Base-by-base conservation (phyloP, 2,329 filamentous ascomycete genomes). In the Ophiosphaerella herpotricha region DNA sequence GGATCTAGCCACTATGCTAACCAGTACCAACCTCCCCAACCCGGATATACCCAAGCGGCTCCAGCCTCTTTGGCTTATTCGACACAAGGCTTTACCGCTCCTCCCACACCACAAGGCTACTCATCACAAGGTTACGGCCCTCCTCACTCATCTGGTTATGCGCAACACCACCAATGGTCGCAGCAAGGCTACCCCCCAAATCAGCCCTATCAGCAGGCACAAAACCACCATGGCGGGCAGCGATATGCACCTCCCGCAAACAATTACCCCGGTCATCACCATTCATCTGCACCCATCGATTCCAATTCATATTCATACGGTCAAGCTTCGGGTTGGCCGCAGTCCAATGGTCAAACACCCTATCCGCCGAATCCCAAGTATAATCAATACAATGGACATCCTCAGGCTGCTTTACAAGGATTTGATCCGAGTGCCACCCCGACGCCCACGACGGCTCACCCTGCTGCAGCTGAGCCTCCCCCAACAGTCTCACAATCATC, bases 361-460 rank as follows among this genome's bases (percentile, higher is more conserved):
- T 63, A 65, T 46, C 58, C 56, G 13, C 39, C 52, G 16, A 56
- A 47, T 29, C 51, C 33, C 23, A 55, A 63, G 5, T 53, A 65
- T 35, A 58, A 48, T 40, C 36, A 56, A 11, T 58, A 61, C 34
- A 47, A 48, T 44, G 56, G 46, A 9, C 48, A 52, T 14, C 45
- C 56, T 35, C 26, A 47, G 9, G 43, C 46, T 29, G 36, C 40
- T 36, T 55, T 50, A 3, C 36, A 51, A 2, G 42, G 46, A 31
- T 31, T 45, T 31, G 68, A 72, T 44, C 55, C 63, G 1, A 61
- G 68, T 38, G 63, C 66, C 4, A 66, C 63, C 18, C 67, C 67
- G 29, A 70, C 64, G 7, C 64, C 61, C 13, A 55, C 60, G 32
- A 60, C 62, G 7, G 60, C 58, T 7, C 61, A 67, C 33, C 54